These are phyloP conservation scores for Melaleuca quinquenervia DNA, from an alignment of 345 rosid species.

Conservation along the genomic window DNA sequence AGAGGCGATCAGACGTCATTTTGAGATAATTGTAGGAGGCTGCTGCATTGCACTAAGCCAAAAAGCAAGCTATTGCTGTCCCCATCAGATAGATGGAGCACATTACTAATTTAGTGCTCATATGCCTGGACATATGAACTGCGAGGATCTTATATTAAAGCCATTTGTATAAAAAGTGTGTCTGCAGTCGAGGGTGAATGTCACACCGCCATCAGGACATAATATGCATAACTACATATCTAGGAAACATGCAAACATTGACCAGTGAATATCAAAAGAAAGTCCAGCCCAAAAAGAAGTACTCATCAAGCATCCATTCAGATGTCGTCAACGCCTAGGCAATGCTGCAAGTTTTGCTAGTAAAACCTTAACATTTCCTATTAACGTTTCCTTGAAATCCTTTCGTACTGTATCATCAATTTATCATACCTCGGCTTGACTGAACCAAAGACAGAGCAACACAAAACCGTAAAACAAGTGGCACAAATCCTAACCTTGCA, in stretches of 20 bases:
- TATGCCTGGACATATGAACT: background rate
- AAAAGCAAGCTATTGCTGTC: background rate
- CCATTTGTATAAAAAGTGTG: background rate
- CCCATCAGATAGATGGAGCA: background rate
- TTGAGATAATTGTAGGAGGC: background rate
- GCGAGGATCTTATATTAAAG: background rate
- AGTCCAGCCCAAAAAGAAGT: background rate
- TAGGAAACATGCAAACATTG: background rate
- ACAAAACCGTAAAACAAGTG: background rate
- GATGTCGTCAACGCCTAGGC: background rate
- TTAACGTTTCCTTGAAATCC: background rate
- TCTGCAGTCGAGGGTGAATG: background rate
- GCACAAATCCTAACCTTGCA: slow-evolving; percentile 18
- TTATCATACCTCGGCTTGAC: background rate
- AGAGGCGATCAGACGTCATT: background rate
- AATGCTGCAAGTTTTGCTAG: background rate
- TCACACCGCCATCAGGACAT: background rate
- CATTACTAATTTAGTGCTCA: background rate
- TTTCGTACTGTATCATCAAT: background rate
- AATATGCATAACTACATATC: background rate
- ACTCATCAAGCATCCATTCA: background rate
- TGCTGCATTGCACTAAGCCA: background rate
- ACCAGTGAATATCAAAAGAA: background rate
- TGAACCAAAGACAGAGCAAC: background rate
- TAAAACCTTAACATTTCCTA: background rate